Percentiles rank a stretch among this genome's conserved stretches.
Conservation (phyloP, 495 filamentous ascomycete species). For the Clavariopsis aquatica region DNA sequence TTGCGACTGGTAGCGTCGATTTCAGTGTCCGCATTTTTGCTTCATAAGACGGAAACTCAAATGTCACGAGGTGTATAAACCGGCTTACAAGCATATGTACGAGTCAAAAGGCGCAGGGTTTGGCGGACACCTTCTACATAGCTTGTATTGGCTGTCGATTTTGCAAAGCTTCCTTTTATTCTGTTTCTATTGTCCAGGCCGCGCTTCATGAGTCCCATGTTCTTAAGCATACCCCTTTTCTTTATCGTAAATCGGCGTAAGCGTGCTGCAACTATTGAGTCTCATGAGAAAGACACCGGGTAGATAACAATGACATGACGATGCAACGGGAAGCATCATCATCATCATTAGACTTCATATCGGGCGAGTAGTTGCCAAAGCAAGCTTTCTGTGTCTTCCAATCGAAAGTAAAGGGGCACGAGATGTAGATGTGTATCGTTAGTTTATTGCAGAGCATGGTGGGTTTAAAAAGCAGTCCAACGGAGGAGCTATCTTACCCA, state of each 20-base stretch:
- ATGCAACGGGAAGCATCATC: neutral
- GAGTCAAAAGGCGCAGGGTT: neutral
- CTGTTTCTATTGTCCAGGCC: neutral
- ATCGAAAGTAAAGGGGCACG: neutral
- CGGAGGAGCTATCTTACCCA: too few species aligned
- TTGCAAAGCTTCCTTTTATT: neutral
- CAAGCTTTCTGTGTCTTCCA: too few species aligned
- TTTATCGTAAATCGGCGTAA: neutral
- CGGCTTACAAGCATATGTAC: too few species aligned
- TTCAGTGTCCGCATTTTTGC: constrained; percentile 63
- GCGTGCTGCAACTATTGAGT: too few species aligned
- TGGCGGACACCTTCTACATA: neutral
- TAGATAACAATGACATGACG: neutral
- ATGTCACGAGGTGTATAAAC: too few species aligned
- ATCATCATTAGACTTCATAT: neutral
- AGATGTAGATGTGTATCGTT: too few species aligned
- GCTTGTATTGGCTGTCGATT: neutral
- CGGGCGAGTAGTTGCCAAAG: neutral
- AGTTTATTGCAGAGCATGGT: too few species aligned
- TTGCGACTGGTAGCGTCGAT: constrained; percentile 67
- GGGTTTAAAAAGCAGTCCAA: too few species aligned
- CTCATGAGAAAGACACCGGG: neutral
- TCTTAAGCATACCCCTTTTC: constrained; percentile 8
- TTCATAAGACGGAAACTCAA: too few species aligned
- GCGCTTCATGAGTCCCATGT: constrained; percentile 13